These are phyloP conservation scores for Suillus alpinus DNA, from an alignment of 768 basidiomycete species.

Conservation along the genomic window DNA sequence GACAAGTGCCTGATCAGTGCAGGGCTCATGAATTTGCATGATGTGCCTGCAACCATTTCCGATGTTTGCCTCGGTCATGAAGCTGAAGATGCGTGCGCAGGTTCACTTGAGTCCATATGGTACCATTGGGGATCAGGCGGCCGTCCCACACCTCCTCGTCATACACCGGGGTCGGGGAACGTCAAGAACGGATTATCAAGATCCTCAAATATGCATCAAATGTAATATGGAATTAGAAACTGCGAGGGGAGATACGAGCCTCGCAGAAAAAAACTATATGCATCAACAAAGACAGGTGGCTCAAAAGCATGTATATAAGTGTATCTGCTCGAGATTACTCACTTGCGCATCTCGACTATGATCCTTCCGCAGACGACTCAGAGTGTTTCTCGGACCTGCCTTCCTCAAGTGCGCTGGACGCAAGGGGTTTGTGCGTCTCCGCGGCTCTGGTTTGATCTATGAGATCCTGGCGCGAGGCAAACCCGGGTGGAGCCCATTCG, in stretches of 20 bases:
- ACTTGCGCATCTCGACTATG: not conserved
- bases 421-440: constrained; percentile 35
- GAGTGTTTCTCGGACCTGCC: constrained; percentile 22
- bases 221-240: not conserved
- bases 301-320: not conserved
- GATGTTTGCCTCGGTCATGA: not conserved
- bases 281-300: not conserved
- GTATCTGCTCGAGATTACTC: not conserved
- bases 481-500: constrained; percentile 60
- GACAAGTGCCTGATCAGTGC: not conserved
- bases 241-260: not conserved
- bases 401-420: constrained; percentile 20
- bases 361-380: not conserved
- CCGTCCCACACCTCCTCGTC: not conserved
- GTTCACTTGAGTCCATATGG: not conserved
- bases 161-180: not conserved
- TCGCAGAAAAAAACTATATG: not conserved
- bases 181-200: not conserved
- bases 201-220: not conserved
- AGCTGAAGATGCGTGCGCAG: not conserved
- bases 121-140: not conserved
- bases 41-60: not conserved
- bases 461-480: constrained; percentile 43
- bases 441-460: constrained; percentile 41
- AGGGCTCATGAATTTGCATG: not conserved